Percentiles rank a stretch among this genome's conserved stretches.
Evolutionary conservation across 2,329 filamentous ascomycete genomes (phyloP).

Genomic region (Pseudogymnoascus sp.): DNA sequence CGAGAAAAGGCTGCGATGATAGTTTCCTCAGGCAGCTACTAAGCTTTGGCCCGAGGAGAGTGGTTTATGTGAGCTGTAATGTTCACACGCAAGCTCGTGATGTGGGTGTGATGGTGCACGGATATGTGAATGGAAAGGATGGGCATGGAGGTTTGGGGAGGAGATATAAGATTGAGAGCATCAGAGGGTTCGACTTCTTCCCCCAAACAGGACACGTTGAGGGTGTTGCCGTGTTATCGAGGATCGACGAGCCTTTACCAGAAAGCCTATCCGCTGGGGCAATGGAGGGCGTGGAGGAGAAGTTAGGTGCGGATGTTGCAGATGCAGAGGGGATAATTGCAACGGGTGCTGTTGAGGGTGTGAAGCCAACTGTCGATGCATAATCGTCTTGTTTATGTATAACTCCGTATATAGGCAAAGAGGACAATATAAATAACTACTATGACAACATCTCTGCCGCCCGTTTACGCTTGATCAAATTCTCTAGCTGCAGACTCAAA

Average conservation of each 20-base stretch:
- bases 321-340: slow-evolving; percentile 9
- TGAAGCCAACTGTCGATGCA: neutral
- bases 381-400: neutral
- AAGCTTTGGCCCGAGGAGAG: slow-evolving; percentile 63
- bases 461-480: slow-evolving; percentile 5
- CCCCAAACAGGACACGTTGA: slow-evolving; percentile 73
- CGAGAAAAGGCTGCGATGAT: slow-evolving; percentile 86
- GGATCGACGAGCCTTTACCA: slow-evolving; percentile 36
- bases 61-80: slow-evolving; percentile 95
- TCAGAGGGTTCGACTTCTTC: slow-evolving; percentile 95
- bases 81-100: slow-evolving; percentile 96
- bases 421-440: neutral
- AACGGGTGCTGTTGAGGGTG: neutral
- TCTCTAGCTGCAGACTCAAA: neutral
- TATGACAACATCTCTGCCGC: neutral
- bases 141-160: slow-evolving; percentile 23
- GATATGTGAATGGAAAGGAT: slow-evolving; percentile 37
- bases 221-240: slow-evolving; percentile 56
- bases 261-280: neutral
- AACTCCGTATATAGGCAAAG: slow-evolving; percentile 3
- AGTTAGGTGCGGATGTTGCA: neutral
- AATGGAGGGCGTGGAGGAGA: neutral
- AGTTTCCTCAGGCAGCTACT: slow-evolving; percentile 77
- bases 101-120: slow-evolving; percentile 76
- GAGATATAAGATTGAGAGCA: slow-evolving; percentile 78